Base-by-base conservation (phyloP, 352 stramenopile species). In the Pythium scleroteichum region DNA sequence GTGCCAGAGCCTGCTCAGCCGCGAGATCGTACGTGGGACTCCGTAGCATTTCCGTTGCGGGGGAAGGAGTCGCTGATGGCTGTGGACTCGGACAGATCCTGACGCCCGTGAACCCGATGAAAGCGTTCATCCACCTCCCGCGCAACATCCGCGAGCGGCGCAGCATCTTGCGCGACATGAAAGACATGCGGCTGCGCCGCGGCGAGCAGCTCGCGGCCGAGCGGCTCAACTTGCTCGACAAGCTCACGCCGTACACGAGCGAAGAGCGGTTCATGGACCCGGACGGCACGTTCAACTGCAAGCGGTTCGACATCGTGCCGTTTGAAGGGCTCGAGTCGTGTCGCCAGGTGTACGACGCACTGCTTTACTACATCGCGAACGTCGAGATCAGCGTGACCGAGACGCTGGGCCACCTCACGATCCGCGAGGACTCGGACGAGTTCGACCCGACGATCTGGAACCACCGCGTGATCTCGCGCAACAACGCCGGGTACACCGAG, bases 341-440 rank as follows among this genome's bases (percentile, higher is more conserved):
- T 60, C 64, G 22, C 64, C 76, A 22, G 23, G 75, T 87, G 8
- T 85, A 72, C 32, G 78, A 90, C 10, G 66, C 69, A 8, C 60
- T 86, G 7, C 53, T 71, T 16, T 72, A 63, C 9, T 80, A 71
- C 57, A 63, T 72, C 26, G 24, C 75, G 10, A 84, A 78, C 29
- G 71, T 86, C 48, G 75, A 87, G 54, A 83, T 86, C 49, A 79
- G 45, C 13, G 73, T 86, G 32, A 78, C 77, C 9, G 76, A 82
- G 53, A 68, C 66, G 19, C 63, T 81, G 27, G 73, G 73, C 38
- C 44, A 71, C 51, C 65, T 79, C 32, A 80, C 68, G 1, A 55
- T 81, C 17, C 68, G 76, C 9, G 76, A 85, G n/a, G 69, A 82
- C 33, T 53, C 65, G 14, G 63, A 71, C 45, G 26, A 46, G 4